phyloP scores from a whole-genome alignment of 1,139 yeast genomes.

The Zygosaccharomyces sapae region DNA sequence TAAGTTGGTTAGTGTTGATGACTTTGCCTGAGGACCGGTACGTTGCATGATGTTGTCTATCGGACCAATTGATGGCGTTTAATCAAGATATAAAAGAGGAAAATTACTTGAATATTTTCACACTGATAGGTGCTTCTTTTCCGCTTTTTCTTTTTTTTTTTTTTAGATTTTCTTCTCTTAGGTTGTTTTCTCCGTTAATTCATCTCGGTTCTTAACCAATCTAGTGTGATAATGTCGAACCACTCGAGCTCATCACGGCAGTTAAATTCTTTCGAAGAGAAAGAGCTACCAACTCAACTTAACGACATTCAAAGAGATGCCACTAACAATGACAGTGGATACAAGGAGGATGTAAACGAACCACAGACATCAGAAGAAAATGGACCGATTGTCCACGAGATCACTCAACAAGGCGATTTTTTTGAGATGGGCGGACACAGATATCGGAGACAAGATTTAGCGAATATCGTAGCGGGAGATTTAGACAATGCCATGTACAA shows the following conservation, averaged over 20 bases:
- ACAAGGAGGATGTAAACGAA: not conserved
- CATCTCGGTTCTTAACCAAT: too few relatives aligned
- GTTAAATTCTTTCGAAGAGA: conserved; percentile 1
- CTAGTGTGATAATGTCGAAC: not conserved
- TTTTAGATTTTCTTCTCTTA: too few relatives aligned
- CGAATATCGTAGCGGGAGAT: conserved; percentile 56
- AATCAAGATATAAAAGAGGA: not conserved
- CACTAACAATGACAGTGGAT: not conserved
- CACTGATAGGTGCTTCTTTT: not conserved
- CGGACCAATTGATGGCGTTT: conserved; percentile 1
- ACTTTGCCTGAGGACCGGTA: not conserved
- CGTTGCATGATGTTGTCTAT: not conserved
- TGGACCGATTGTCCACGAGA: conserved; percentile 16
- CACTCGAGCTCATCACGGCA: not conserved
- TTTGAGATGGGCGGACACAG: conserved; percentile 55
- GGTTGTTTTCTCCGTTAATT: too few relatives aligned
- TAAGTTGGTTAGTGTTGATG: not conserved
- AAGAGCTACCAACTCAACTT: not conserved
- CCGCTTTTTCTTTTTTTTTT: not conserved
- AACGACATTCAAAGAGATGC: not conserved
- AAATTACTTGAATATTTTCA: not conserved
- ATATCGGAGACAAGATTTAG: conserved; percentile 52
- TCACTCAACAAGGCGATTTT: conserved; percentile 37
- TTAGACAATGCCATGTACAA: conserved; percentile 52
- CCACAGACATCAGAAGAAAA: not conserved